Evolutionary conservation across 305 asterid genomes (phyloP), one percentile per base, ranked within the genome.

Genomic region (Solanum hybrid): DNA sequence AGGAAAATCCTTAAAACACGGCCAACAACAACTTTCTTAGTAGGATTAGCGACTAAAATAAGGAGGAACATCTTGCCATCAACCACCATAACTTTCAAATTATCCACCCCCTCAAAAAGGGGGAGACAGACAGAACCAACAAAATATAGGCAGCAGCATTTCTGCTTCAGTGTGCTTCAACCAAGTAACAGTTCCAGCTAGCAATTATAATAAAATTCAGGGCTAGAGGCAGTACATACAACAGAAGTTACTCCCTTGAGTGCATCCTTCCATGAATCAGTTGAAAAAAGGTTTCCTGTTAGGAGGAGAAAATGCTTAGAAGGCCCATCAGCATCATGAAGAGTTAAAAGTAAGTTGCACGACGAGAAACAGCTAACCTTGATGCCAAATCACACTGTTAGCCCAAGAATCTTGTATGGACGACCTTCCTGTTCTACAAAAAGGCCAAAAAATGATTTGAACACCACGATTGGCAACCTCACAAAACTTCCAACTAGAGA

Each of bases 231-330:
- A 89, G 89, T 91, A 94, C 99, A 73, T 94, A 97, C 99, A 89
- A 97, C 90, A 90, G 99, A 95, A 85, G 98, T 96, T 83, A 96
- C 98, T 93, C 98, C 99, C 90, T 96, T 93, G 92, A 97, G 94
- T 24, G 94, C 97, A 91, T 96, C 98, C 95, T 96, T 96, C 98
- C 96, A 96, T 34, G 98, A 96, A 85, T 96, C 91, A 88, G 87
- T 86, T 37, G 93, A 91, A 28, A 92, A 92, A 77, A 92, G 93
- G 88, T 95, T 93, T 91, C 99, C 99, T 97, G 91, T 89, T 90
- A 89, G 91, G 87, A 92, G 82, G 73, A 79, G 85, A 91, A 86
- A 89, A 61, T 35, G 86, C 35, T 91, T 57, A 81, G 77, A 69
- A 86, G 33, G 76, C 57, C 51, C 78, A 51, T 86, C 57, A 89